These are phyloP conservation scores for Pelargonium myrrhifolium DNA, from an alignment of 441 rosid species.

Conservation along the genomic window DNA sequence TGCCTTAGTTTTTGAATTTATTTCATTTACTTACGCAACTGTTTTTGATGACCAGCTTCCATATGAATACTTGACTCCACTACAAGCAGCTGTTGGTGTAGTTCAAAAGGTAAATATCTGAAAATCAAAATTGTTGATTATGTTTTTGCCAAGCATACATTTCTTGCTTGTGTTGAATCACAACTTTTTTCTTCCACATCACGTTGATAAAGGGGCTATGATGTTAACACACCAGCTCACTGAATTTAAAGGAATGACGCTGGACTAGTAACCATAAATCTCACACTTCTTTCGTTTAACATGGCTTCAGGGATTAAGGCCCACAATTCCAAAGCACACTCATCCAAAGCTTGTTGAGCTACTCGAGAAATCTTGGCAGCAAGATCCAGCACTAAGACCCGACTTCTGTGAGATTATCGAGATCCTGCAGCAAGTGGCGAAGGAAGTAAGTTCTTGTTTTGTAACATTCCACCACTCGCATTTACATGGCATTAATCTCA, in stretches of 20 bases:
- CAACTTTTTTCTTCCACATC: neutral
- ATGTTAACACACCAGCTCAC: neutral
- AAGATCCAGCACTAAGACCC: slow-evolving; percentile 57
- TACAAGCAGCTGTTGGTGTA: slow-evolving; percentile 67
- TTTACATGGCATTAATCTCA: neutral
- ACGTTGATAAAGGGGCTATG: neutral
- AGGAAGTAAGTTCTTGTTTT: slow-evolving; percentile 33
- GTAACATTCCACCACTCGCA: neutral
- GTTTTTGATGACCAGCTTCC: slow-evolving; percentile 45
- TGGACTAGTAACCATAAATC: neutral
- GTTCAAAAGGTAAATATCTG: slow-evolving; percentile 45
- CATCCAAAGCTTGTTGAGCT: slow-evolving; percentile 48
- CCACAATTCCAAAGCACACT: slow-evolving; percentile 46
- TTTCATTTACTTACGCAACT: neutral
- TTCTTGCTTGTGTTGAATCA: neutral
- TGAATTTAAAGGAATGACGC: neutral
- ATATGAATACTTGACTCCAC: slow-evolving; percentile 51
- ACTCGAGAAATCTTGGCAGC: slow-evolving; percentile 58
- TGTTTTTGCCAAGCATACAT: neutral
- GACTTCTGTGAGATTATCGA: slow-evolving; percentile 50
- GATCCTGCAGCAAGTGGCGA: slow-evolving; percentile 38
- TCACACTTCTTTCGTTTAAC: neutral
- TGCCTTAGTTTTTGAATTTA: neutral
- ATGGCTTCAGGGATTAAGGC: slow-evolving; percentile 47
- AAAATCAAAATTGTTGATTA: neutral